phyloP scores from a whole-genome alignment of 2,329 filamentous ascomycete genomes.

The Thielaviopsis musarum region DNA sequence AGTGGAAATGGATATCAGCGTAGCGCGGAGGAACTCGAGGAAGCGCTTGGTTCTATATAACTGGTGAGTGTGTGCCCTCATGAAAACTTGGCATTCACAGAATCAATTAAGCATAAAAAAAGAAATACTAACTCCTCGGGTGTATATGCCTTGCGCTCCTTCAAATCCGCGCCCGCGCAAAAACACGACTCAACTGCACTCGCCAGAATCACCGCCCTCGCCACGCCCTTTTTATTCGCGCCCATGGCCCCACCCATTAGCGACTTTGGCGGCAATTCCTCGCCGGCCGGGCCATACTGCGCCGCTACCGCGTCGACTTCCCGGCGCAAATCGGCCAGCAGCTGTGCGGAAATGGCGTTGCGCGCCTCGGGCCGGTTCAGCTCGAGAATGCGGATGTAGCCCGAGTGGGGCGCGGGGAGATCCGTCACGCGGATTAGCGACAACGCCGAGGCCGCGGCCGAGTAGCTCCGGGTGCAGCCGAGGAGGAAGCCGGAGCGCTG shows the following conservation, averaged over 20 bases:
- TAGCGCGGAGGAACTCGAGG: constrained; percentile 56
- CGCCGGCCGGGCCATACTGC: constrained; percentile 44
- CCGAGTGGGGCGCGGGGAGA: constrained; percentile 60
- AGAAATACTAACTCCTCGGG: constrained; percentile 49
- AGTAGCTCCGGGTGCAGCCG: not conserved
- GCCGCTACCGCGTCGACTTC: constrained; percentile 57
- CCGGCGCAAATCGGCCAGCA: constrained; percentile 54
- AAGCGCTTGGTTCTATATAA: constrained; percentile 55
- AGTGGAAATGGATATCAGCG: constrained; percentile 53
- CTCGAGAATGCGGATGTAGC: constrained; percentile 74
- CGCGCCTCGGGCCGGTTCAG: constrained; percentile 71
- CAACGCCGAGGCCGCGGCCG: constrained; percentile 19
- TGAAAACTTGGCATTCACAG: not conserved
- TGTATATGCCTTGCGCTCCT: constrained; percentile 65
- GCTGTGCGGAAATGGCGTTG: constrained; percentile 73
- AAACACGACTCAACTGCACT: constrained; percentile 78
- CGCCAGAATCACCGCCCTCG: constrained; percentile 66
- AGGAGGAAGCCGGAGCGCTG: not conserved
- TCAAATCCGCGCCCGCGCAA: constrained; percentile 88
- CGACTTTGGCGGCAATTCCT: constrained; percentile 28
- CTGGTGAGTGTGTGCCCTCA: not conserved
- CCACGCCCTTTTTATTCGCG: constrained; percentile 35
- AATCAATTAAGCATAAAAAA: not conserved
- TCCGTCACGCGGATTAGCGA: constrained; percentile 53
- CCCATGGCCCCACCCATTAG: constrained; percentile 30